phyloP scores from a whole-genome alignment of 2,329 filamentous ascomycete genomes.

The Rugonectria rugulosa region DNA sequence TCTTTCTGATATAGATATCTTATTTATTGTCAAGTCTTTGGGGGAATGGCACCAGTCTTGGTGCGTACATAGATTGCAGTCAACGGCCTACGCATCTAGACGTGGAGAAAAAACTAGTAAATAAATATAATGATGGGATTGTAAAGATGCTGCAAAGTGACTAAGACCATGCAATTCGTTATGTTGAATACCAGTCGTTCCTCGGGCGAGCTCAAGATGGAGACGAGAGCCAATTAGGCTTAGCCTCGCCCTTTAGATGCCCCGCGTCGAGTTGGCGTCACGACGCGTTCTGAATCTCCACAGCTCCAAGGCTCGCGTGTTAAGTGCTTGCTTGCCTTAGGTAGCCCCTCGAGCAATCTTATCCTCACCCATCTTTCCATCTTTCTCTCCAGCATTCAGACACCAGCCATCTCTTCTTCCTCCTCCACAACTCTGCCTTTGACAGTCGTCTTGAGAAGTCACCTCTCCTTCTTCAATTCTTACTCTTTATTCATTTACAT shows the following conservation, averaged over 20 bases:
- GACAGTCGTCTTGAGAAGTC: not conserved
- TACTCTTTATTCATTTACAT: not conserved
- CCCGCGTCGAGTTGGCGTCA: conserved; percentile 44
- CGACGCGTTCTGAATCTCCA: conserved; percentile 44
- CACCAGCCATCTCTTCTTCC: not conserved
- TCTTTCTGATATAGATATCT: not conserved
- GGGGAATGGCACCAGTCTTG: too few relatives aligned
- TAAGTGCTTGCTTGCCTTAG: conserved; percentile 42
- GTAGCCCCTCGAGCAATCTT: conserved; percentile 28
- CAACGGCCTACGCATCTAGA: too few relatives aligned
- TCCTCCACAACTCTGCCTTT: not conserved
- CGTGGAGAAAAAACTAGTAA: too few relatives aligned
- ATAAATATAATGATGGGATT: too few relatives aligned
- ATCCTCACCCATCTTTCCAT: conserved; percentile 11
- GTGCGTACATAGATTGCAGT: too few relatives aligned
- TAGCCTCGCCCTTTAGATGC: conserved; percentile 17
- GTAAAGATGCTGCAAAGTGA: too few relatives aligned
- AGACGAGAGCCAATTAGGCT: conserved; percentile 3
- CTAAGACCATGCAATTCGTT: too few relatives aligned
- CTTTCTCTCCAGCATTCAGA: not conserved
- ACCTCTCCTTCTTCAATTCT: not conserved
- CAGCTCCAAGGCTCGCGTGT: conserved; percentile 37
- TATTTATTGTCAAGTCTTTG: too few relatives aligned
- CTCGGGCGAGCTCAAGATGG: too few relatives aligned
- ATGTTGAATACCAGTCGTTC: too few relatives aligned